Percentiles rank a stretch among this genome's conserved stretches.
phyloP scores from a whole-genome alignment of 2,329 filamentous ascomycete species.

The Eurotiales sp. region DNA sequence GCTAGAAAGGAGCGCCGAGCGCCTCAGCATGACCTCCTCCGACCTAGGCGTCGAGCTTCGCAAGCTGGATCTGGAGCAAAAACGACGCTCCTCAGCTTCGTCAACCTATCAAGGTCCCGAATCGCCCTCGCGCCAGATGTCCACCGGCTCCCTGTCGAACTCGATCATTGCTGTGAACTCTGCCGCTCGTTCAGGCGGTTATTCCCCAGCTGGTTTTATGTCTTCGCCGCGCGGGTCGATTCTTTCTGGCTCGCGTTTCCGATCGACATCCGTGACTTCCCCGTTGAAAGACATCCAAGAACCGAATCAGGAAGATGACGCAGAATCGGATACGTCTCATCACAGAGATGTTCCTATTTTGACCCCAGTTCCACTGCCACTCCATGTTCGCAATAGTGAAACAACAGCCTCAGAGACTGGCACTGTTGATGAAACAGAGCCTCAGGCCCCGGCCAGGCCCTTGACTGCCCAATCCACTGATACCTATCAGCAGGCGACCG shows the following conservation, averaged over 20 bases:
- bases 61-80: constrained; percentile 44
- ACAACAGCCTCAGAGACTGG: not conserved
- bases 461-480: constrained; percentile 41
- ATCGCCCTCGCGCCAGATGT: constrained; percentile 26
- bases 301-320: constrained; percentile 31
- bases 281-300: constrained; percentile 39
- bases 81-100: constrained; percentile 36
- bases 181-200: constrained; percentile 36
- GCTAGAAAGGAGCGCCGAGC: constrained; percentile 47
- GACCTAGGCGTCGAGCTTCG: constrained; percentile 45
- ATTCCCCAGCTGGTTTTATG: constrained; percentile 36
- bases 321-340: constrained; percentile 16
- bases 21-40: constrained; percentile 43
- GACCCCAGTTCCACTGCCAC: not conserved
- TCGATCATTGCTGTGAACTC: constrained; percentile 36
- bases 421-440: not conserved
- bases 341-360: constrained; percentile 19
- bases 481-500: constrained; percentile 43
- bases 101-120: constrained; percentile 15
- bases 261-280: constrained; percentile 35
- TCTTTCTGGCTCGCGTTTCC: constrained; percentile 34
- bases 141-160: constrained; percentile 39
- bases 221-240: constrained; percentile 42
- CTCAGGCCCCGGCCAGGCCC: constrained; percentile 27
- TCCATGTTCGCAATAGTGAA: not conserved